These are phyloP conservation scores for Populus ilicifolia DNA, from an alignment of 345 rosid species.

Conservation along the genomic window DNA sequence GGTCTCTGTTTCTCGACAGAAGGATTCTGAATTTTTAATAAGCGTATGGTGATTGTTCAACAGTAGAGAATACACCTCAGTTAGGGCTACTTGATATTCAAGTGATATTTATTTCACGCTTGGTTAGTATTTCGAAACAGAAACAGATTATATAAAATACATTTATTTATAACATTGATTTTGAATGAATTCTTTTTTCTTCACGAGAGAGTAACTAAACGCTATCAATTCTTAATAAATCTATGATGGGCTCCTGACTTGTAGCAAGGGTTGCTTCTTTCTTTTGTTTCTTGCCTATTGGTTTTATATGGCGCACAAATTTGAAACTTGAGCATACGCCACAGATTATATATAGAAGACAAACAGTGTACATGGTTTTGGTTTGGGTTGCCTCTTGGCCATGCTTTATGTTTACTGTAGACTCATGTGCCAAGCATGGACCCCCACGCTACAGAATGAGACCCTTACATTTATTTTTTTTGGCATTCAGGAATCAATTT, in stretches of 20 bases:
- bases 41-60: background rate
- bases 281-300: background rate
- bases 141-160: no score
- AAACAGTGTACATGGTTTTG: background rate
- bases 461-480: no score
- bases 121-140: no score
- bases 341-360: background rate
- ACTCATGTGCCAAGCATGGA: constrained; percentile 32
- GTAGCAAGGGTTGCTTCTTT: background rate
- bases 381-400: background rate
- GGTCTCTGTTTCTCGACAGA: background rate
- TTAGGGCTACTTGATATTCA: background rate
- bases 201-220: no score
- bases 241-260: background rate
- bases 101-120: background rate
- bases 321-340: constrained; percentile 5
- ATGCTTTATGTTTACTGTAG: constrained; percentile 25
- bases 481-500: no score
- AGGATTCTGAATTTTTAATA: background rate
- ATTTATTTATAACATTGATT: no score
- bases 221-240: background rate
- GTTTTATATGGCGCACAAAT: background rate
- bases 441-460: constrained; percentile 9
- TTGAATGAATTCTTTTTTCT: no score
- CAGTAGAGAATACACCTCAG: background rate